Evolutionary conservation across 768 basidiomycete species (phyloP).

Genomic region (Suillus subluteus): DNA sequence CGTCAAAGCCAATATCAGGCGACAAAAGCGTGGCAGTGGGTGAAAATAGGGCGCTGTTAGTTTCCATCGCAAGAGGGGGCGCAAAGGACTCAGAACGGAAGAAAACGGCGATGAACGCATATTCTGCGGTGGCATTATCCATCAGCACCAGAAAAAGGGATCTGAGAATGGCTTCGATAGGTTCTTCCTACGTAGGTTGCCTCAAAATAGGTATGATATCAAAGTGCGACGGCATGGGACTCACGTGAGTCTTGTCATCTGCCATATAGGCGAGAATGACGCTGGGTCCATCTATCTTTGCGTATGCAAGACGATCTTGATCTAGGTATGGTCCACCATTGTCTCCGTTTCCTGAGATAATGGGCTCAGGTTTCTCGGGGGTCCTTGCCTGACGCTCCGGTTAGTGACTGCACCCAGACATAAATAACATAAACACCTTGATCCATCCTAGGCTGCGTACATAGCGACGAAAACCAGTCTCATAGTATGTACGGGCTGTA

Average conservation of each 20-base stretch:
- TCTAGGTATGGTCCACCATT: conserved; percentile 44
- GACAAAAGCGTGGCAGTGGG: conserved; percentile 43
- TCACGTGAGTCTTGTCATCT: conserved; percentile 85
- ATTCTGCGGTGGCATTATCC: conserved; percentile 95
- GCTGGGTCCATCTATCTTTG: conserved; percentile 78
- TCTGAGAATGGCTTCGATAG: conserved; percentile 81
- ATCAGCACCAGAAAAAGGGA: conserved; percentile 88
- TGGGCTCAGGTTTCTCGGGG: conserved; percentile 68
- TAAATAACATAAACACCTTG: conserved; percentile 50
- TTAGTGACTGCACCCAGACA: background rate
- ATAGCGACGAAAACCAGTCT: conserved; percentile 93
- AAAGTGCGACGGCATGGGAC: conserved; percentile 31
- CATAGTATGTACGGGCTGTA: conserved; percentile 88
- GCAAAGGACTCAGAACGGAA: conserved; percentile 54
- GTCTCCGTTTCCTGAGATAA: conserved; percentile 52
- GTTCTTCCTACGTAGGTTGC: conserved; percentile 62
- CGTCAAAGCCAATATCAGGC: conserved; percentile 44
- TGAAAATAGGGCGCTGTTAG: conserved; percentile 39
- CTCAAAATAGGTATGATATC: conserved; percentile 17
- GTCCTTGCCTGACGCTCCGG: conserved; percentile 55
- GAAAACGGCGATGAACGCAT: conserved; percentile 84
- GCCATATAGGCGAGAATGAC: conserved; percentile 87
- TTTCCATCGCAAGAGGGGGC: conserved; percentile 38
- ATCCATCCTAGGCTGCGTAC: conserved; percentile 78
- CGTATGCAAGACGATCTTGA: conserved; percentile 62